Evolutionary conservation across 441 rosid genomes (phyloP).

Genomic region (Pelargonium cotyledonis): DNA sequence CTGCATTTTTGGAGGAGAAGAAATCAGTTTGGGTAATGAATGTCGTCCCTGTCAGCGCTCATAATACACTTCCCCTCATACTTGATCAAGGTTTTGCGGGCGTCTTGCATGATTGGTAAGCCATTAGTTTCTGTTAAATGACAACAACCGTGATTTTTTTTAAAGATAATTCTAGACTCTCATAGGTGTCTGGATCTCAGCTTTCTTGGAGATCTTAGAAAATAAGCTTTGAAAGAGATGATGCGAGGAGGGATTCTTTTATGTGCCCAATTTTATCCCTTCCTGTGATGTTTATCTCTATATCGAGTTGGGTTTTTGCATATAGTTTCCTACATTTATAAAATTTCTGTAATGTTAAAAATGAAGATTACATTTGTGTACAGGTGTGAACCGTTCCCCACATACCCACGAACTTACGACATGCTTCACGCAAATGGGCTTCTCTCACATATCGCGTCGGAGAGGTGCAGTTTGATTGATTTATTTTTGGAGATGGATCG

Average conservation of each 20-base stretch:
- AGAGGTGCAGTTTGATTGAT: slow-evolving; percentile 68
- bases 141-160: not conserved
- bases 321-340: too few species aligned
- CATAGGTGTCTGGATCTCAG: too few species aligned
- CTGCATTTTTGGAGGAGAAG: slow-evolving; percentile 29
- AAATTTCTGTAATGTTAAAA: too few species aligned
- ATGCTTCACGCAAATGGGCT: slow-evolving; percentile 91
- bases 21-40: slow-evolving; percentile 3
- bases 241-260: too few species aligned
- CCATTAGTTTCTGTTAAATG: slow-evolving; percentile 19
- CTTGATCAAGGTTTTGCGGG: slow-evolving; percentile 88
- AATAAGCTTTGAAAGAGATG: too few species aligned
- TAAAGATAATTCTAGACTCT: not conserved
- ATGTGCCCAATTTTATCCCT: too few species aligned
- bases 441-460: slow-evolving; percentile 60
- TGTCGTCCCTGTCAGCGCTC: slow-evolving; percentile 13
- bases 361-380: not conserved
- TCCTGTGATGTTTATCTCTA: too few species aligned
- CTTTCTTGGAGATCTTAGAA: not conserved
- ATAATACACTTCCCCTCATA: slow-evolving; percentile 76
- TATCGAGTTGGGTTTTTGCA: too few species aligned
- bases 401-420: slow-evolving; percentile 94
- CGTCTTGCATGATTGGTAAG: slow-evolving; percentile 89
- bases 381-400: slow-evolving; percentile 99
- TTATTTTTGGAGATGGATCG: slow-evolving; percentile 89